These are phyloP conservation scores for Centrapalus pauciflorus DNA, from an alignment of 129 eudicot genomes.

Conservation along the genomic window DNA sequence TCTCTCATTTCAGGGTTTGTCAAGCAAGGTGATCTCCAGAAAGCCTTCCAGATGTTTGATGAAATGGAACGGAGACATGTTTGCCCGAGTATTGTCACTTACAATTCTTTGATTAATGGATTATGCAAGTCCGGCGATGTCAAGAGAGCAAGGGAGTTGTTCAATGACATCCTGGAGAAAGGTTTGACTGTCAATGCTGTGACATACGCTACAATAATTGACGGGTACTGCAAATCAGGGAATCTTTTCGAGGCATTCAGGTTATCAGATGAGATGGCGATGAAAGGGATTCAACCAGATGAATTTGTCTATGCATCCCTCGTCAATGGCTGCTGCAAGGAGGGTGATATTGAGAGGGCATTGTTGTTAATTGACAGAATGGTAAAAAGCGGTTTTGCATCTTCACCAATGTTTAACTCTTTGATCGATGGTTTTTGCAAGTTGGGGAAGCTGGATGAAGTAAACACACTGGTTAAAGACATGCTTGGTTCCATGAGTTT, in stretches of 20 bases:
- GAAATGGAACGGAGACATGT: conserved; percentile 30
- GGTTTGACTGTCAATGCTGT: conserved; percentile 21
- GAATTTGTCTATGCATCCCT: conserved; percentile 31
- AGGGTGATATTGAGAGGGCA: conserved; percentile 31
- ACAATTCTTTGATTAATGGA: conserved; percentile 32
- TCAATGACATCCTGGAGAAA: conserved; percentile 21
- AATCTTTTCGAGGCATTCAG: conserved; percentile 34
- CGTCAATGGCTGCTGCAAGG: conserved; percentile 35
- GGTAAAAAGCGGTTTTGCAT: conserved; percentile 24
- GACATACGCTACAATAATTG: conserved; percentile 32
- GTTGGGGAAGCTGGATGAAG: conserved; percentile 28
- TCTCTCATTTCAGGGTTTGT: conserved; percentile 32
- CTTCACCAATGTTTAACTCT: conserved; percentile 19
- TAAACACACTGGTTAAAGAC: conserved; percentile 14
- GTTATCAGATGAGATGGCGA: conserved; percentile 30
- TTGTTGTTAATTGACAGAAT: conserved; percentile 21
- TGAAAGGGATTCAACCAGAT: conserved; percentile 29
- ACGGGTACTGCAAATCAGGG: conserved; percentile 35
- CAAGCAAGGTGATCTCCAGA: conserved; percentile 24
- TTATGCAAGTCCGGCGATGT: conserved; percentile 34
- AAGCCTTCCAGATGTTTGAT: conserved; percentile 13
- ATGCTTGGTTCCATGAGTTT: conserved; percentile 14
- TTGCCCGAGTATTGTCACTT: conserved; percentile 31
- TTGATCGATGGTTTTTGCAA: conserved; percentile 29
- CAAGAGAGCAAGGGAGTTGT: conserved; percentile 24